Percentiles rank a stretch among this genome's conserved stretches.
Conservation (phyloP, 352 stramenopile species). For the Phytophthora pini region DNA sequence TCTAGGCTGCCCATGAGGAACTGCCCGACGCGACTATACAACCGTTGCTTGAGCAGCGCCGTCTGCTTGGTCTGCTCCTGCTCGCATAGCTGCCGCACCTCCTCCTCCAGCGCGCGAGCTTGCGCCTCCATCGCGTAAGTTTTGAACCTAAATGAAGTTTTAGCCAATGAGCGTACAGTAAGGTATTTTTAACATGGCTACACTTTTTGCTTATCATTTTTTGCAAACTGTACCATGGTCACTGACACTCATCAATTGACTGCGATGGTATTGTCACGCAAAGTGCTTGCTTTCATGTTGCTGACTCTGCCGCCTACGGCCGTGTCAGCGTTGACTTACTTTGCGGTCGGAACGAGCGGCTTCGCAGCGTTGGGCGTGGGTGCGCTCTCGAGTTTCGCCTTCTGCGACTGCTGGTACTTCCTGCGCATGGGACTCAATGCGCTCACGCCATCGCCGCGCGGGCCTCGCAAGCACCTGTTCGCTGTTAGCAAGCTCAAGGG, state of each 20-base stretch:
- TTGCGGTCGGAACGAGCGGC: slow-evolving; percentile 28
- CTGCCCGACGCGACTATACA: slow-evolving; percentile 80
- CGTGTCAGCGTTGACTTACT: slow-evolving; percentile 41
- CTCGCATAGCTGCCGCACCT: slow-evolving; percentile 45
- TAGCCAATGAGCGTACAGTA: slow-evolving; percentile 29
- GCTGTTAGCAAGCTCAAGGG: slow-evolving; percentile 53
- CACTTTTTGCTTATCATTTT: slow-evolving; percentile 11
- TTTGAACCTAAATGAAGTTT: slow-evolving; percentile 9
- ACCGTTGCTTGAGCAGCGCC: slow-evolving; percentile 61
- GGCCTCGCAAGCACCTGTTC: slow-evolving; percentile 56
- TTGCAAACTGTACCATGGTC: background rate
- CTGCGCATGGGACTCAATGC: slow-evolving; percentile 53
- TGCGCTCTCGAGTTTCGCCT: slow-evolving; percentile 60
- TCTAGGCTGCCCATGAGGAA: slow-evolving; percentile 77
- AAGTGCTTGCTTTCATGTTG: slow-evolving; percentile 58
- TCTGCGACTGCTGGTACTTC: slow-evolving; percentile 88
- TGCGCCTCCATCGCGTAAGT: slow-evolving; percentile 35
- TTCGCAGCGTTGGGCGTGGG: slow-evolving; percentile 40
- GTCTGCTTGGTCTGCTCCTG: slow-evolving; percentile 45
- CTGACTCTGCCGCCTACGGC: slow-evolving; percentile 48
- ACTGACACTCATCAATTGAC: slow-evolving; percentile 13
- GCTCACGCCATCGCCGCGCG: slow-evolving; percentile 19
- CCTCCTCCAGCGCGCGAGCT: slow-evolving; percentile 46
- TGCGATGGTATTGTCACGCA: slow-evolving; percentile 40
- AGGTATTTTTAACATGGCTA: slow-evolving; percentile 8